These are phyloP conservation scores for Xylaria sp. DNA, from an alignment of 2,329 filamentous ascomycete species.

Conservation along the genomic window DNA sequence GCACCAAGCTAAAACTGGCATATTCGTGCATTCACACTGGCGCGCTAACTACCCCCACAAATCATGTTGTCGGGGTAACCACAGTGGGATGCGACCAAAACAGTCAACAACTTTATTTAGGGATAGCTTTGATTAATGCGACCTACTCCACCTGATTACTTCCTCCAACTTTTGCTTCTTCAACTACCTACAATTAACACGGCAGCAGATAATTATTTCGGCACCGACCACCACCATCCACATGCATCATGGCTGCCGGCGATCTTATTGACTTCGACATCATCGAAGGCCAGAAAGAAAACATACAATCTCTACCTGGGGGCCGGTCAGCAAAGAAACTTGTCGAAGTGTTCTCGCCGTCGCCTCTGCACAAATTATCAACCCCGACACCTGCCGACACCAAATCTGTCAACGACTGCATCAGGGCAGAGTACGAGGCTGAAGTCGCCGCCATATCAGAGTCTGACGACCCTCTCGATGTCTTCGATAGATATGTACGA, in stretches of 20 bases:
- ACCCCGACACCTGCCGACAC: slow-evolving; percentile 78
- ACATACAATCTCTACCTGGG: slow-evolving; percentile 91
- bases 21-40: too few species aligned
- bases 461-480: slow-evolving; percentile 92
- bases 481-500: slow-evolving; percentile 95
- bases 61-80: slow-evolving; percentile 45
- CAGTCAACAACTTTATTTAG: slow-evolving; percentile 45
- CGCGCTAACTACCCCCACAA: slow-evolving; percentile 27
- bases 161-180: slow-evolving; percentile 24
- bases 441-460: slow-evolving; percentile 83
- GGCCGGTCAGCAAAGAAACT: slow-evolving; percentile 90
- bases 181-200: slow-evolving; percentile 38
- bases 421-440: slow-evolving; percentile 85
- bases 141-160: slow-evolving; percentile 15
- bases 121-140: slow-evolving; percentile 13
- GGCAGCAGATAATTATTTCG: slow-evolving; percentile 36
- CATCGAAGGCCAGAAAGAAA: slow-evolving; percentile 97
- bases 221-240: slow-evolving; percentile 37
- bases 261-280: slow-evolving; percentile 83
- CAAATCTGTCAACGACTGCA: slow-evolving; percentile 79
- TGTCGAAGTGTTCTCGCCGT: slow-evolving; percentile 80
- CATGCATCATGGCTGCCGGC: slow-evolving; percentile 57
- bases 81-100: slow-evolving; percentile 39
- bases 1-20: too few species aligned
- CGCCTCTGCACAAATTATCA: slow-evolving; percentile 66